Conservation (phyloP, 31 red algal genomes). For the Asparagopsis taxiformis region DNA sequence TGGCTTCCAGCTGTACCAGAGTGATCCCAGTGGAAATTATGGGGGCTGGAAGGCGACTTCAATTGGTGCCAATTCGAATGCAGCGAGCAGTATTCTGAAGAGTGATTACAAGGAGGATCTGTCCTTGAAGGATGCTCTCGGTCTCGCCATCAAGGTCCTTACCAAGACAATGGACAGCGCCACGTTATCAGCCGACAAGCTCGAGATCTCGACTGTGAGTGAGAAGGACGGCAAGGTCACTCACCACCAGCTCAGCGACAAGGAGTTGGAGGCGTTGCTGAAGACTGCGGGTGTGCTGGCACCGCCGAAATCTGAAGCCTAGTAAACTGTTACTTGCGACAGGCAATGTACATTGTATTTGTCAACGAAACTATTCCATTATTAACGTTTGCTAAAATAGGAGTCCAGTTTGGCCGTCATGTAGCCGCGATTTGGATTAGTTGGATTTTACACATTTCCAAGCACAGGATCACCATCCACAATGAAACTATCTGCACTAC, state of each 20-base stretch:
- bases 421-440: too few species aligned
- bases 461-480: too few species aligned
- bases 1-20: slow-evolving; percentile 96
- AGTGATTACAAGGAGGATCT: slow-evolving; percentile 95
- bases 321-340: too few species aligned
- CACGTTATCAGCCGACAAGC: slow-evolving; percentile 81
- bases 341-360: too few species aligned
- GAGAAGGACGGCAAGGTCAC: slow-evolving; percentile 50
- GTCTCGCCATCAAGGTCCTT: slow-evolving; percentile 87
- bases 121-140: slow-evolving; percentile 75
- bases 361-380: too few species aligned
- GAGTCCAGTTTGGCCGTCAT: too few species aligned
- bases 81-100: slow-evolving; percentile 93
- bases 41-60: slow-evolving; percentile 95
- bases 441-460: too few species aligned
- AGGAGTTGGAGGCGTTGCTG: slow-evolving; percentile 79
- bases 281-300: slow-evolving; percentile 64
- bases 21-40: slow-evolving; percentile 96
- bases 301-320: slow-evolving; percentile 51
- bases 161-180: slow-evolving; percentile 94
- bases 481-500: too few species aligned
- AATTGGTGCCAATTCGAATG: slow-evolving; percentile 93
- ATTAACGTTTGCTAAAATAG: too few species aligned
- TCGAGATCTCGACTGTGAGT: slow-evolving; percentile 83
- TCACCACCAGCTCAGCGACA: slow-evolving; percentile 71